These are phyloP conservation scores for Holtermanniella nyarrowii DNA, from an alignment of 768 basidiomycete genomes.

Conservation along the genomic window DNA sequence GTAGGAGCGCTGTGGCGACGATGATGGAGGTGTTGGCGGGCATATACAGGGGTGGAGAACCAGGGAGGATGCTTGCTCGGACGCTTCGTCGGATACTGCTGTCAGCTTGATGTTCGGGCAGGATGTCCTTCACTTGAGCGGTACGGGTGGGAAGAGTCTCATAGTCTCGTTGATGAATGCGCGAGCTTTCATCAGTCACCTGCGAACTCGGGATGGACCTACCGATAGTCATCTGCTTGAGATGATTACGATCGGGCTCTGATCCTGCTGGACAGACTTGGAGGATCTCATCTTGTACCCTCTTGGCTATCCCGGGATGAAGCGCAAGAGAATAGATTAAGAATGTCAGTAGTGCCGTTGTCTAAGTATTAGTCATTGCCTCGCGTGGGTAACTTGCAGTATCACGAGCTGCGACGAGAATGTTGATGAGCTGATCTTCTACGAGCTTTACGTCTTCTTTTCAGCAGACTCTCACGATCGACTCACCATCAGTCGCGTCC, in stretches of 20 bases:
- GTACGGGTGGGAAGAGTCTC: slow-evolving; percentile 68
- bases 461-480: background rate
- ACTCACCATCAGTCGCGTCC: slow-evolving; percentile 26
- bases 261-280: slow-evolving; percentile 48
- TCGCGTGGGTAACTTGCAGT: slow-evolving; percentile 47
- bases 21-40: slow-evolving; percentile 45
- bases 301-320: slow-evolving; percentile 50
- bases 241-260: slow-evolving; percentile 50
- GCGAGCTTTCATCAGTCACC: slow-evolving; percentile 8
- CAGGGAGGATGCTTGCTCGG: slow-evolving; percentile 23
- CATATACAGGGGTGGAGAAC: slow-evolving; percentile 27
- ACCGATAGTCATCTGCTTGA: slow-evolving; percentile 61
- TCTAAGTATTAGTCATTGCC: slow-evolving; percentile 42
- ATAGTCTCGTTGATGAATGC: slow-evolving; percentile 67
- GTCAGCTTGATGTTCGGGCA: background rate
- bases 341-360: slow-evolving; percentile 59
- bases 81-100: slow-evolving; percentile 30
- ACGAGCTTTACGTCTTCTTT: slow-evolving; percentile 42
- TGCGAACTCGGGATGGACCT: slow-evolving; percentile 20
- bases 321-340: slow-evolving; percentile 60
- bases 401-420: slow-evolving; percentile 67
- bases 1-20: slow-evolving; percentile 55
- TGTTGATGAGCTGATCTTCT: slow-evolving; percentile 65
- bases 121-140: slow-evolving; percentile 46
- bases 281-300: slow-evolving; percentile 55